Percentiles rank a stretch among this genome's conserved stretches.
These are phyloP conservation scores for Penicillium palitans DNA, from an alignment of 2,329 filamentous ascomycete genomes.

Conservation along the genomic window DNA sequence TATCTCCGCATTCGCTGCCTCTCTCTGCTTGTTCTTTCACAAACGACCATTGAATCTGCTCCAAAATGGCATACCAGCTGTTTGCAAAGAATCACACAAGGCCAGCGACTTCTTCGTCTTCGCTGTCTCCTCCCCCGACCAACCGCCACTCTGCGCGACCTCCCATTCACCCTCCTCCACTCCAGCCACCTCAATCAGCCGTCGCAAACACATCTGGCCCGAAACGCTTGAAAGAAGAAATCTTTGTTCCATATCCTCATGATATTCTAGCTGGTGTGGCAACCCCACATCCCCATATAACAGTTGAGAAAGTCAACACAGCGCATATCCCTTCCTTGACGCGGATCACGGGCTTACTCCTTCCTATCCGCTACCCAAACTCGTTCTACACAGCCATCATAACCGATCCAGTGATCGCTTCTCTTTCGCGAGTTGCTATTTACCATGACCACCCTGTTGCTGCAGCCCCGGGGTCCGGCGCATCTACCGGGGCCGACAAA, in stretches of 20 bases:
- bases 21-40: constrained; percentile 5
- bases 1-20: constrained; percentile 34
- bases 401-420: constrained; percentile 53
- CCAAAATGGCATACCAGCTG: constrained; percentile 40
- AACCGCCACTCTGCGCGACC: constrained; percentile 22
- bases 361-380: constrained; percentile 62
- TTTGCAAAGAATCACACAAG: constrained; percentile 36
- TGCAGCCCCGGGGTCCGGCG: constrained; percentile 21
- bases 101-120: constrained; percentile 25
- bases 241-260: constrained; percentile 36
- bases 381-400: constrained; percentile 63
- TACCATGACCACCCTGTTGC: constrained; percentile 53
- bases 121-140: constrained; percentile 19
- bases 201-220: constrained; percentile 26
- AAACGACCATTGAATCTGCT: constrained; percentile 4
- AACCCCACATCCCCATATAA: constrained; percentile 51
- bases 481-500: constrained; percentile 39
- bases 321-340: constrained; percentile 57
- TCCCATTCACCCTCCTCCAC: constrained; percentile 35
- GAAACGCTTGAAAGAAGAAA: constrained; percentile 25
- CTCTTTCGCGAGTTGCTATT: constrained; percentile 60
- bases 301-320: constrained; percentile 54
- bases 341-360: constrained; percentile 57
- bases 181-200: constrained; percentile 29
- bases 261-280: constrained; percentile 29